Conservation (phyloP, 2,329 filamentous ascomycete genomes). For the Talaromyces rugulosus region DNA sequence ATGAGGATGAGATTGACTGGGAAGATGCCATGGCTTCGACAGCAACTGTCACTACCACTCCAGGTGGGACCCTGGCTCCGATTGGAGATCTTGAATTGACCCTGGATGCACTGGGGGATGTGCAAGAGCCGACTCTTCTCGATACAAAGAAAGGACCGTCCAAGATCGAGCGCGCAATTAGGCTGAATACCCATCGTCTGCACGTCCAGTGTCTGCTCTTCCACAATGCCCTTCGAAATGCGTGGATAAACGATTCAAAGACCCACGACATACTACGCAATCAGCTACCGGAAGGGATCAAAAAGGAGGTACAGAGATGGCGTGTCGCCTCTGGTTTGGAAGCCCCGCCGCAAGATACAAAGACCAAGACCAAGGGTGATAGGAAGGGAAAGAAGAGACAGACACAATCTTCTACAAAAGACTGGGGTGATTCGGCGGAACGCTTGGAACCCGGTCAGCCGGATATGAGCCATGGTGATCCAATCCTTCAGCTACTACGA, state of each 20-base stretch:
- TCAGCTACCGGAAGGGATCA: conserved; percentile 65
- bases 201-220: conserved; percentile 85
- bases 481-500: conserved; percentile 71
- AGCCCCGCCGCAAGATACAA: conserved; percentile 29
- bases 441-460: conserved; percentile 65
- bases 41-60: conserved; percentile 29
- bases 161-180: conserved; percentile 75
- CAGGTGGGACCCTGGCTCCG: conserved; percentile 6
- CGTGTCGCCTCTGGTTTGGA: conserved; percentile 63
- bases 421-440: conserved; percentile 70
- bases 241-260: conserved; percentile 73
- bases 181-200: conserved; percentile 75
- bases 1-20: conserved; percentile 56
- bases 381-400: conserved; percentile 19
- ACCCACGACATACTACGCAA: conserved; percentile 72
- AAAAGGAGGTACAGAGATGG: conserved; percentile 71
- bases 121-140: conserved; percentile 56
- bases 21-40: conserved; percentile 49
- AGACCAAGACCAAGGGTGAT: conserved; percentile 33
- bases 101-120: conserved; percentile 48
- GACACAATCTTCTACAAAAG: conserved; percentile 45
- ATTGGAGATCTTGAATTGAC: conserved; percentile 67
- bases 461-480: conserved; percentile 79
- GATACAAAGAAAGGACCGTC: conserved; percentile 76
- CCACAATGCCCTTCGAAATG: conserved; percentile 82